Conservation (phyloP, 2,329 filamentous ascomycete species). For the Aspergillus oerlinghausenensis region DNA sequence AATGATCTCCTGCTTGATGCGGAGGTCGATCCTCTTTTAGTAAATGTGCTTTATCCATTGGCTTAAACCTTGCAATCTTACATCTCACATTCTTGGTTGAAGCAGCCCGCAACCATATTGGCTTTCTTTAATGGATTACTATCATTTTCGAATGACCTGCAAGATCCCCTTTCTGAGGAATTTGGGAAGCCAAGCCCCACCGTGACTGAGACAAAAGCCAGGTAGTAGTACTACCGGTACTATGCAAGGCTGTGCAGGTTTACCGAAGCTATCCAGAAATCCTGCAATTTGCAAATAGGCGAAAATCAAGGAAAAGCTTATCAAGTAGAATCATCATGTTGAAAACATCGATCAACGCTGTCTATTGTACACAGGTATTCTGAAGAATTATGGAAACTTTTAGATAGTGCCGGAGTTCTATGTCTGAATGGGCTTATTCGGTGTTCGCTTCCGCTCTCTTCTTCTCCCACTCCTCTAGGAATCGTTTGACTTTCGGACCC, state of each 20-base stretch:
- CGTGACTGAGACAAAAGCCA: background rate
- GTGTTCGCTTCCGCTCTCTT: conserved; percentile 27
- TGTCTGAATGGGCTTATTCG: background rate
- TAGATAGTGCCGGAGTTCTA: background rate
- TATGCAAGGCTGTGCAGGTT: background rate
- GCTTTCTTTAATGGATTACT: background rate
- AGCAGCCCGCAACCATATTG: background rate
- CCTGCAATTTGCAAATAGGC: background rate
- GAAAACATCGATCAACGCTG: background rate
- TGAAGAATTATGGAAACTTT: background rate
- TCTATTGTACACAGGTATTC: background rate
- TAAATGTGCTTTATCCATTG: background rate
- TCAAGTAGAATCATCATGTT: background rate
- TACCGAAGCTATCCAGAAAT: background rate
- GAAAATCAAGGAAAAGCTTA: background rate
- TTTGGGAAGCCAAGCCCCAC: background rate
- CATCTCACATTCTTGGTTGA: background rate
- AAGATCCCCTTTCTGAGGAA: background rate
- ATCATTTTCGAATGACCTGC: background rate
- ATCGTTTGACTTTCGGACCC: conserved; percentile 65
- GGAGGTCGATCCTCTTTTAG: background rate
- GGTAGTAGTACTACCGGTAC: background rate
- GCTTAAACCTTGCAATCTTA: background rate
- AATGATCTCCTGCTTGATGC: background rate
- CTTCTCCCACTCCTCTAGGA: conserved; percentile 52